Conservation (phyloP, 1,284 basidiomycete genomes). For the Inonotus hispidus region DNA sequence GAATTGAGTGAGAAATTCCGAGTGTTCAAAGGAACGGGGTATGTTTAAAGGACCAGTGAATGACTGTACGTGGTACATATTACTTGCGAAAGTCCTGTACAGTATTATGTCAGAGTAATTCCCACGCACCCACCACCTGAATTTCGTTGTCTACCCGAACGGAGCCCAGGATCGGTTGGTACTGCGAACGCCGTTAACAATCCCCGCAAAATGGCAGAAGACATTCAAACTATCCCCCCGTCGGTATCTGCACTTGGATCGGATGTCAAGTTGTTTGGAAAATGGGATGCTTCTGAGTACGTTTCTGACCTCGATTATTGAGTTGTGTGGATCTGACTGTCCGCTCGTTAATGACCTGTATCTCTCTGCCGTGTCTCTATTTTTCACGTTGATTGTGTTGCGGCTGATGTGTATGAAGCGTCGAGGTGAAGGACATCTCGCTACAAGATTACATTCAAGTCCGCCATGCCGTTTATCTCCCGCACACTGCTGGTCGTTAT, state of each 20-base stretch:
- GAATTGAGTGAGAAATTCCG: no score
- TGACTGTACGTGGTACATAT: no score
- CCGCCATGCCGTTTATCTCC: slow-evolving; percentile 95
- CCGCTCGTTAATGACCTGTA: no score
- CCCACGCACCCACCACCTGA: neutral
- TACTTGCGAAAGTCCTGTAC: neutral
- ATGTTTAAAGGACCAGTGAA: no score
- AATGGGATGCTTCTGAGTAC: slow-evolving; percentile 96
- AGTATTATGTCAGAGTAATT: neutral
- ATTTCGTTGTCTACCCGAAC: neutral
- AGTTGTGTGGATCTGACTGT: neutral
- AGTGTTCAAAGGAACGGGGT: no score
- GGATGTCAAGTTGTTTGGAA: slow-evolving; percentile 94
- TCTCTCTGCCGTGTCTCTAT: neutral
- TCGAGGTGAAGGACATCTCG: slow-evolving; percentile 99
- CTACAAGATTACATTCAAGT: slow-evolving; percentile 99
- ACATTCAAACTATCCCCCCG: slow-evolving; percentile 65
- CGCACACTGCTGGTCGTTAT: slow-evolving; percentile 99
- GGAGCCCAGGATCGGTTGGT: neutral
- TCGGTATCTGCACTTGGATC: slow-evolving; percentile 81
- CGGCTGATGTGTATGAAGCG: slow-evolving; percentile 43
- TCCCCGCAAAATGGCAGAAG: slow-evolving; percentile 42
- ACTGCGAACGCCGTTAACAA: neutral
- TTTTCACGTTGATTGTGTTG: slow-evolving; percentile 20
- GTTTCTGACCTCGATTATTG: slow-evolving; percentile 34